These are phyloP conservation scores for Primulina tabacum DNA, from an alignment of 257 asterid species.

Conservation along the genomic window DNA sequence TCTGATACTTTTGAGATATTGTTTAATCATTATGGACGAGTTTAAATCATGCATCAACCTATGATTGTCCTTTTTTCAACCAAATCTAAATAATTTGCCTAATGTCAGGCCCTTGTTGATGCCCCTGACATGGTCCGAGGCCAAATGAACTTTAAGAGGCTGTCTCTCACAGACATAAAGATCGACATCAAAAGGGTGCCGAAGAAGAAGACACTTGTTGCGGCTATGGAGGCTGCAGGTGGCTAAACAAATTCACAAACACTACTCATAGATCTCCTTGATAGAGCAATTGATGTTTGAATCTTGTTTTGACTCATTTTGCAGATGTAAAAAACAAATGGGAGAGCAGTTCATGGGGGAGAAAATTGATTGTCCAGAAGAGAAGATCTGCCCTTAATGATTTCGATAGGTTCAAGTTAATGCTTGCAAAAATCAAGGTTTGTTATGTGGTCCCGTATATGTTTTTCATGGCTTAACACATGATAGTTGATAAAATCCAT, in stretches of 20 bases:
- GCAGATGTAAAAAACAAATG: constrained; percentile 88
- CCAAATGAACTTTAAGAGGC: constrained; percentile 93
- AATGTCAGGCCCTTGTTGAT: constrained; percentile 79
- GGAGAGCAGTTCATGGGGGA: constrained; percentile 96
- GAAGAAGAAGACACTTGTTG: constrained; percentile 78
- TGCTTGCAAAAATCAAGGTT: constrained; percentile 92
- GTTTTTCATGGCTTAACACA: neutral
- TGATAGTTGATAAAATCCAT: neutral
- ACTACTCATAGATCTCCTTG: neutral
- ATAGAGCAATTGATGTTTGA: neutral
- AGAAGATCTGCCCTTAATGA: constrained; percentile 73
- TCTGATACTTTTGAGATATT: neutral
- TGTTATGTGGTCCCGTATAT: neutral
- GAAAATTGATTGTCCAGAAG: constrained; percentile 93
- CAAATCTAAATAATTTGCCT: neutral
- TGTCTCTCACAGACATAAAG: constrained; percentile 77
- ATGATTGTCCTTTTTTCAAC: neutral
- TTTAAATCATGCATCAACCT: neutral
- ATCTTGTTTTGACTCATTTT: neutral
- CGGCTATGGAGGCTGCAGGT: constrained; percentile 98
- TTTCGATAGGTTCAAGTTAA: constrained; percentile 82
- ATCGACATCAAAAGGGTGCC: constrained; percentile 84
- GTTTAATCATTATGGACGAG: neutral
- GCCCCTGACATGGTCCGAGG: constrained; percentile 90
- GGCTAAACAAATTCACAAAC: constrained; percentile 12